Percentiles rank a stretch among this genome's conserved stretches.
These are phyloP conservation scores for Ogataea polymorpha DNA, from an alignment of 805 yeast genomes.

Conservation along the genomic window DNA sequence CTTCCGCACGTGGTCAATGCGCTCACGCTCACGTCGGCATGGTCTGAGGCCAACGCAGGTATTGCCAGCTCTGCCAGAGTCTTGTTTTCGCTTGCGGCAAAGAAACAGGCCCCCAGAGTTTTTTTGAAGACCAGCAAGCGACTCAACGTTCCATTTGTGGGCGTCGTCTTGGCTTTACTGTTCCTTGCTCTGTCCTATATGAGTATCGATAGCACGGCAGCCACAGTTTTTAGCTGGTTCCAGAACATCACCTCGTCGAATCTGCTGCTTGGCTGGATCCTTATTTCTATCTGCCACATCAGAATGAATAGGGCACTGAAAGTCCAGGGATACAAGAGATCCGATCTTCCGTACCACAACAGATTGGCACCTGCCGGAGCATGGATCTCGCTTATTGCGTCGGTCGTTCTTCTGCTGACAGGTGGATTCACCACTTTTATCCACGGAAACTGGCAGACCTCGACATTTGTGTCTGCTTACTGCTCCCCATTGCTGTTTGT, in stretches of 20 bases:
- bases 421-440: conserved; percentile 37
- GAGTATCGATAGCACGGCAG: conserved; percentile 52
- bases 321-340: conserved; percentile 37
- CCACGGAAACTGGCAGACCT: conserved; percentile 28
- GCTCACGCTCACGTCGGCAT: conserved; percentile 45
- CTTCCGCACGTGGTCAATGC: conserved; percentile 72
- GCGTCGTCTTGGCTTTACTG: conserved; percentile 44
- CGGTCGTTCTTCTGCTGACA: conserved; percentile 31
- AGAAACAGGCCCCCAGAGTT: conserved; percentile 64
- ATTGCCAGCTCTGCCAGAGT: conserved; percentile 66
- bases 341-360: conserved; percentile 33
- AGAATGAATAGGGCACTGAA: conserved; percentile 33
- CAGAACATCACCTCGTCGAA: conserved; percentile 56
- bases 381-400: conserved; percentile 31
- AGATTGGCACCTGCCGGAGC: conserved; percentile 30
- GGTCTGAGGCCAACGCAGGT: conserved; percentile 66
- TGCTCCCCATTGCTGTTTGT: conserved; percentile 28
- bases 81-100: conserved; percentile 61
- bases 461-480: conserved; percentile 25
- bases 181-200: conserved; percentile 57
- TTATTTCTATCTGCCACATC: conserved; percentile 45
- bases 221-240: conserved; percentile 59
- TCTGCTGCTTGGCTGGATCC: conserved; percentile 57
- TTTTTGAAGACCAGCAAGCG: conserved; percentile 53
- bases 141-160: conserved; percentile 57